These are phyloP conservation scores for Malus asiatica DNA, from an alignment of 306 rosid genomes.

Conservation along the genomic window DNA sequence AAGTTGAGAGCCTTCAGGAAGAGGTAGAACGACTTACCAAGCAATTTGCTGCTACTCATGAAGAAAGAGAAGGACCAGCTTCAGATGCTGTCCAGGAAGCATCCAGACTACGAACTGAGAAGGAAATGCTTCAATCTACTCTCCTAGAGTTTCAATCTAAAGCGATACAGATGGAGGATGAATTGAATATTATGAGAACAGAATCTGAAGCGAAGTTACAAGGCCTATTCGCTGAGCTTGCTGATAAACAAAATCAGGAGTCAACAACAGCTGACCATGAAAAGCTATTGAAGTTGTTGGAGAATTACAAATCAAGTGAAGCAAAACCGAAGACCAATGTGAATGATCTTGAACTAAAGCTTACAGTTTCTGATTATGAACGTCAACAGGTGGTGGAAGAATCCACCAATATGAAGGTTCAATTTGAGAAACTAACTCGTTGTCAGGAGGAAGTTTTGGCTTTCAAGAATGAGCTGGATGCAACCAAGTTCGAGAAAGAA, in stretches of 20 bases:
- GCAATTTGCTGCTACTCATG: constrained; percentile 17
- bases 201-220: constrained; percentile 24
- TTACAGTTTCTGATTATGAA: constrained; percentile 29
- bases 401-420: constrained; percentile 18
- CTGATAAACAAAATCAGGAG: constrained; percentile 15
- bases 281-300: constrained; percentile 25
- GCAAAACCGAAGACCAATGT: constrained; percentile 20
- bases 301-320: constrained; percentile 28
- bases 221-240: constrained; percentile 19
- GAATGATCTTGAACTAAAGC: constrained; percentile 29
- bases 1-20: constrained; percentile 27
- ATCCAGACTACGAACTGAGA: constrained; percentile 17
- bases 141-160: constrained; percentile 14
- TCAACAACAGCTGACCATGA: constrained; percentile 19
- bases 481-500: constrained; percentile 21
- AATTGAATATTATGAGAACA: constrained; percentile 18
- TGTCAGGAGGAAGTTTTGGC: constrained; percentile 19
- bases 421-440: constrained; percentile 10
- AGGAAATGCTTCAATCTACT: constrained; percentile 13
- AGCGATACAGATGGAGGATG: constrained; percentile 12
- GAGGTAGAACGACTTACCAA: constrained; percentile 17
- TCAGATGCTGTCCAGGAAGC: constrained; percentile 17
- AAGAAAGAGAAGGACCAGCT: constrained; percentile 12
- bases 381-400: constrained; percentile 24
- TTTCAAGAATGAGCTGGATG: constrained; percentile 19